Evolutionary conservation across 257 asterid genomes (phyloP).

Genomic region (Solanum chilense): DNA sequence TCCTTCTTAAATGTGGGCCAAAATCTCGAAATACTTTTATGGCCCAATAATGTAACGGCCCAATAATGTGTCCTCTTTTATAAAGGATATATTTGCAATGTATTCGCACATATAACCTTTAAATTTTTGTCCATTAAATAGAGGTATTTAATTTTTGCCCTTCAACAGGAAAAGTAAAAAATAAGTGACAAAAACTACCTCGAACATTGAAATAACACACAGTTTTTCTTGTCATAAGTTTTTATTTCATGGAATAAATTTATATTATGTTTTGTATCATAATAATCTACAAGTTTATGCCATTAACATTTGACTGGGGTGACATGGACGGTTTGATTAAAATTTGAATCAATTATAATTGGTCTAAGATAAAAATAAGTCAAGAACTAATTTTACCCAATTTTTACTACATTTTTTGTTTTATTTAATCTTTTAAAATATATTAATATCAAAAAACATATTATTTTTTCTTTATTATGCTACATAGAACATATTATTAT

Average conservation of each 20-base stretch:
- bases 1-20: background rate
- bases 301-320: background rate
- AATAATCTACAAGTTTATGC: background rate
- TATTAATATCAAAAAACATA: too few relatives aligned
- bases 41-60: background rate
- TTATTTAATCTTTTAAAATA: too few relatives aligned
- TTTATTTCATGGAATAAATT: background rate
- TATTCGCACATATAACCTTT: background rate
- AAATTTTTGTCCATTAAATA: background rate
- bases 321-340: background rate
- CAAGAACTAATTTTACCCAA: background rate
- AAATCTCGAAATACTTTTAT: background rate
- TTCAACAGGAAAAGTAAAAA: background rate
- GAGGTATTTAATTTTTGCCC: background rate
- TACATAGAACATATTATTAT: too few relatives aligned
- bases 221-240: background rate
- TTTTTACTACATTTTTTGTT: too few relatives aligned
- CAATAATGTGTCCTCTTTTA: background rate
- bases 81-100: background rate
- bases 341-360: background rate
- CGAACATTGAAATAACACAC: background rate
- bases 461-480: too few relatives aligned
- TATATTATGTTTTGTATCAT: background rate
- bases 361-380: background rate
- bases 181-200: background rate